Base-by-base conservation (phyloP, 2,329 filamentous ascomycete genomes). In the Dothistroma septosporum region DNA sequence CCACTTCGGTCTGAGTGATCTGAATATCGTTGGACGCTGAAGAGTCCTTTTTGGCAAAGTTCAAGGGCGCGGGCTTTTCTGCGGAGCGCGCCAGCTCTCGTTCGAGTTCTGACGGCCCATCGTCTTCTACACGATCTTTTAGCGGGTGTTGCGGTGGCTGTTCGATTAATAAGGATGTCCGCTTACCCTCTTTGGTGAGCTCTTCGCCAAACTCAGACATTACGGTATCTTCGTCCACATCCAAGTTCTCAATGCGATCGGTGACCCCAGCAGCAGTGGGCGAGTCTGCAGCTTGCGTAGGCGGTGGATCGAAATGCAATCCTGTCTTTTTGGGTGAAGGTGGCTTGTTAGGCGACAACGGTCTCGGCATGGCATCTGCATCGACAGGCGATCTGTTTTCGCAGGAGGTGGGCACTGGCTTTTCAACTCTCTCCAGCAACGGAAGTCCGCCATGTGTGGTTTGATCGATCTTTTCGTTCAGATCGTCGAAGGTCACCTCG, bases 401-500 rank as follows among this genome's bases (percentile, higher is more conserved):
- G 14, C 59, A 59, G 47, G 60, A 55, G 33, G 58, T 61, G 10
- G 67, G 64, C 22, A 66, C 65, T 21, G 65, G 59, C 55, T 70
- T 71, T 24, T 70, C 70, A 4, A 68, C 64, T 56, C 69, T 69
- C 55, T 71, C 67, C 28, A 72, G 58, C 21, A 62, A 56, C 2
- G 70, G 67, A 16, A 72, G 58, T 10, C 62, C 66, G 19, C 59
- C 61, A 32, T 67, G 63, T 12, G 64, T 65, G 11, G 64, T 64
- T 58, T 69, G 48, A 49, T 69, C 73, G 22, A 76, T 73, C 59
- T 78, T 80, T 72, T 86, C 86, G 66, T 87, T 82, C 61, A 89
- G 84, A 63, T 89, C 85, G 64, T 89, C 85, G 41, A 87, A 89
- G 1, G 83, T 85, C 55, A 90, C 87, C 63, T 92, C 89, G 32